phyloP scores from a whole-genome alignment of 78 protist genomes.

The Speleostelium caveatum region DNA sequence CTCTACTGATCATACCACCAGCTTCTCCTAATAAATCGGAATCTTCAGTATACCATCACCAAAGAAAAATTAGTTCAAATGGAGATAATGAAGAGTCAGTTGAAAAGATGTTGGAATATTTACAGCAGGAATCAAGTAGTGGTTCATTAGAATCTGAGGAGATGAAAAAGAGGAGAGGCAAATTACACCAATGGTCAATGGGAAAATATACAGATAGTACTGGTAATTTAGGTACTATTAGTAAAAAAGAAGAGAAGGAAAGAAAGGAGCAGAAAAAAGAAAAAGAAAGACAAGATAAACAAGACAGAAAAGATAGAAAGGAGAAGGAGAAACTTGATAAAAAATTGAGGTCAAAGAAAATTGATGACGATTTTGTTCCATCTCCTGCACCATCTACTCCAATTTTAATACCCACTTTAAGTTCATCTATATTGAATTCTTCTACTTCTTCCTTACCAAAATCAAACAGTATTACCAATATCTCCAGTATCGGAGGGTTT shows the following conservation, averaged over 20 bases:
- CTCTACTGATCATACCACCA: background rate
- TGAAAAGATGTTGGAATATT: background rate
- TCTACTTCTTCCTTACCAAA: no score
- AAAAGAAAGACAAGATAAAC: constrained; percentile 25
- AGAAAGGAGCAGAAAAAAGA: constrained; percentile 38
- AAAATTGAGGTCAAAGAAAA: no score
- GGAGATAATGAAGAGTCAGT: background rate
- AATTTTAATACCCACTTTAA: no score
- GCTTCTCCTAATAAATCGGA: background rate
- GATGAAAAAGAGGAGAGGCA: background rate
- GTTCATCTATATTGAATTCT: no score
- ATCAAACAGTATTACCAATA: no score
- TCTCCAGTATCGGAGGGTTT: no score
- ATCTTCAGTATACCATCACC: no score
- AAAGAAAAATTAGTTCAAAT: no score
- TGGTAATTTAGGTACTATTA: no score
- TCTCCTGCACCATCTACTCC: no score
- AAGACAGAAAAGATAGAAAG: constrained; percentile 20
- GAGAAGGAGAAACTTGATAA: constrained; percentile 21
- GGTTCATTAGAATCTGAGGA: background rate
- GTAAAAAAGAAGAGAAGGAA: constrained; percentile 15
- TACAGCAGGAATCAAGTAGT: background rate
- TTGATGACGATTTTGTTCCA: no score
- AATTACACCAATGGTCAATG: constrained; percentile 69
- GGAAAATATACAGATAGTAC: constrained; percentile 13